Conservation (phyloP, 2,329 filamentous ascomycete species). For the Blumeria hordei region DNA sequence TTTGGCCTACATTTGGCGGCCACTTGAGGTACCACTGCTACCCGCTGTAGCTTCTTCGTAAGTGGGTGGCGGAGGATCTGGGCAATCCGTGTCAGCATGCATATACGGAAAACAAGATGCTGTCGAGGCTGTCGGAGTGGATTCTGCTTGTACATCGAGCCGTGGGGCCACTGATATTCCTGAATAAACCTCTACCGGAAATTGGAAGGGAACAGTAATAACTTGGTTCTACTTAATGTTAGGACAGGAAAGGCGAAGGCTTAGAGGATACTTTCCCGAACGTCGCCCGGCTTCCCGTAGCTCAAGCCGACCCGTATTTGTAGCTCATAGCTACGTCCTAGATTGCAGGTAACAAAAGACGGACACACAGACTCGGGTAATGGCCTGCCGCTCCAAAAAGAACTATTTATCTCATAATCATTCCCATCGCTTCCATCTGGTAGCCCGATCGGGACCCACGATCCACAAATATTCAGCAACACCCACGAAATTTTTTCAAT, state of each 20-base stretch:
- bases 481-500: conserved; percentile 54
- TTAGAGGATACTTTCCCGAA: conserved; percentile 9
- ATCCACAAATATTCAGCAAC: conserved; percentile 43
- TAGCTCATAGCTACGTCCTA: conserved; percentile 58
- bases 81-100: conserved; percentile 26
- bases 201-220: conserved; percentile 53
- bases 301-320: conserved; percentile 59
- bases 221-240: conserved; percentile 34
- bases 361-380: conserved; percentile 75
- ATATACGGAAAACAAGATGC: conserved; percentile 9
- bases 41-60: conserved; percentile 55
- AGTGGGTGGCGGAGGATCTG: conserved; percentile 71
- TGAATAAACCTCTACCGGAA: conserved; percentile 63
- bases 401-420: conserved; percentile 44
- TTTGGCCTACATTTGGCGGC: too few species aligned
- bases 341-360: conserved; percentile 71
- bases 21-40: too few species aligned
- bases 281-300: conserved; percentile 35
- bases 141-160: conserved; percentile 30
- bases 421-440: conserved; percentile 32
- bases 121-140: conserved; percentile 9
- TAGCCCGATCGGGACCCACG: conserved; percentile 45
- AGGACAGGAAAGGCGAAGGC: not conserved
- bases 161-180: conserved; percentile 62
- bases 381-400: conserved; percentile 45